Percentiles rank a stretch among this genome's conserved stretches.
Conservation (phyloP, 768 basidiomycete genomes). For the Crassisporium funariophilum region DNA sequence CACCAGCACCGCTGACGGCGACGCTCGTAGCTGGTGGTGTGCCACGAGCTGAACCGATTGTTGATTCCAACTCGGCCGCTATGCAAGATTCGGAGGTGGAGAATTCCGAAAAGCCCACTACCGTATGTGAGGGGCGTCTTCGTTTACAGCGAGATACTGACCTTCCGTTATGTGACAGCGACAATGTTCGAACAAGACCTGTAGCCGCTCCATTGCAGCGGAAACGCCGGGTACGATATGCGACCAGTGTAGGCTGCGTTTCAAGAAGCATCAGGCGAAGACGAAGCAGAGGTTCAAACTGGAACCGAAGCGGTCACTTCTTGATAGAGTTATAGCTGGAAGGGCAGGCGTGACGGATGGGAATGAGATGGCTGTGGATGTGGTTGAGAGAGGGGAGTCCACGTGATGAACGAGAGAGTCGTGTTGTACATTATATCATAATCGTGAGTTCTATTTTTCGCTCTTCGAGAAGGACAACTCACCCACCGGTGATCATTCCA, state of each 20-base stretch:
- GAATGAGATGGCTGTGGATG: not conserved
- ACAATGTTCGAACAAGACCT: conserved; percentile 37
- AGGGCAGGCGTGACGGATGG: not conserved
- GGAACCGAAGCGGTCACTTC: conserved; percentile 36
- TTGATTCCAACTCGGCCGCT: not conserved
- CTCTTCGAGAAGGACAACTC: no score
- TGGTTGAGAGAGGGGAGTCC: not conserved
- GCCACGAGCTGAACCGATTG: no score
- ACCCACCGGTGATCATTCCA: no score
- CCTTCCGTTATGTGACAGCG: conserved; percentile 14
- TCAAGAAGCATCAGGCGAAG: conserved; percentile 48
- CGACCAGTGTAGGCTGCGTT: conserved; percentile 42
- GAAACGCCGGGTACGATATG: conserved; percentile 36
- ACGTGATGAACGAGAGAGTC: not conserved
- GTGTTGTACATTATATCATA: no score
- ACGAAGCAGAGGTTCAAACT: conserved; percentile 48
- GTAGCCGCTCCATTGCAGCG: conserved; percentile 36
- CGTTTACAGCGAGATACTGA: not conserved
- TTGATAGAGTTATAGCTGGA: not conserved
- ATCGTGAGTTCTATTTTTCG: no score
- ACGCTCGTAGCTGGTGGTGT: not conserved
- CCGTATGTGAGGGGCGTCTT: not conserved
- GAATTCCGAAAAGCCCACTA: no score
- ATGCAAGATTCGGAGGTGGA: no score
- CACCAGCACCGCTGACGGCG: no score